Conservation (phyloP, 1,284 basidiomycete genomes). For the Pholiota adiposa region DNA sequence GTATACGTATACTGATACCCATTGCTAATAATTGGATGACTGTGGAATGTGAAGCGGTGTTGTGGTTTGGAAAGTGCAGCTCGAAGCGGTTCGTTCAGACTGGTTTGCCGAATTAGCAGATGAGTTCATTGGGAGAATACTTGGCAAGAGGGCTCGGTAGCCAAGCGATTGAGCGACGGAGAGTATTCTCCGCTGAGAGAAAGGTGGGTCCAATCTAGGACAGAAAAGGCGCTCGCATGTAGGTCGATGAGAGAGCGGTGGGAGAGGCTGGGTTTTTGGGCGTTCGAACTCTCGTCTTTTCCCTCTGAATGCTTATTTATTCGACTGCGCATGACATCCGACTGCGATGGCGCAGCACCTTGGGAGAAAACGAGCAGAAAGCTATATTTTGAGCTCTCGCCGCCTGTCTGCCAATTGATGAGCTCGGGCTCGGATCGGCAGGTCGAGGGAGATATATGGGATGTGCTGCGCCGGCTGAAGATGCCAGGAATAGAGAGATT, state of each 20-base stretch:
- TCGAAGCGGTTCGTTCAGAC: background rate
- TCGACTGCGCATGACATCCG: background rate
- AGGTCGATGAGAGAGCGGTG: too few relatives aligned
- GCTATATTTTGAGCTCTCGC: background rate
- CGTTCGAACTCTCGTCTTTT: background rate
- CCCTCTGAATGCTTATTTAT: background rate
- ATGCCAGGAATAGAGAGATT: too few relatives aligned
- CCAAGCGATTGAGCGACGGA: background rate
- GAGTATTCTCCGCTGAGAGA: background rate
- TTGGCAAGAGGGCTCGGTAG: too few relatives aligned
- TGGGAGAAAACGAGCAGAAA: background rate
- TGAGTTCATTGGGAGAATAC: background rate
- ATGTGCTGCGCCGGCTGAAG: too few relatives aligned
- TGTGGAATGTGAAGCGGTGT: background rate
- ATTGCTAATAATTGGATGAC: constrained; percentile 12
- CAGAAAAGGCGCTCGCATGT: background rate
- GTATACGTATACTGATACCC: constrained; percentile 19
- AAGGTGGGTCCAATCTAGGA: background rate
- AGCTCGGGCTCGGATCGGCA: too few relatives aligned
- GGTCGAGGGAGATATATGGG: too few relatives aligned
- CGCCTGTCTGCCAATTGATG: background rate
- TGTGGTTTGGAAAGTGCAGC: background rate
- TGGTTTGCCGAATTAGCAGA: background rate
- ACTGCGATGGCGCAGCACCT: background rate
- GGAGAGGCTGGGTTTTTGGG: too few relatives aligned